Percentiles rank a stretch among this genome's conserved stretches.
Evolutionary conservation across 257 asterid genomes (phyloP).

Genomic region (Nicotiana paniculata): DNA sequence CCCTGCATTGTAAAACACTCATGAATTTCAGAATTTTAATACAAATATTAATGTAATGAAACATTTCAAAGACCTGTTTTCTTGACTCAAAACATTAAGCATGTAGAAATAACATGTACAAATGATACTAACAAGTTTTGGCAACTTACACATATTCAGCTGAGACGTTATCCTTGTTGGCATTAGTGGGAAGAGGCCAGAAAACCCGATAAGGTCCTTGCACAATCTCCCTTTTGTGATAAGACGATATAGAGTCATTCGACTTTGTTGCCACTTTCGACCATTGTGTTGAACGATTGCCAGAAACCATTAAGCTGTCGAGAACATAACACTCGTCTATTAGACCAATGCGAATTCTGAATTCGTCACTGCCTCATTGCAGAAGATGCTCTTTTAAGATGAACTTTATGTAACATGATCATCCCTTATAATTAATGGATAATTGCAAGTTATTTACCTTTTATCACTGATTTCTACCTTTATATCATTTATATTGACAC

Average conservation of each 20-base stretch:
- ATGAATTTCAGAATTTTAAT: neutral
- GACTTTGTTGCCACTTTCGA: constrained; percentile 15
- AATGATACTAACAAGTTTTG: neutral
- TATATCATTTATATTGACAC: constrained; percentile 44
- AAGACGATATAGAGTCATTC: constrained; percentile 29
- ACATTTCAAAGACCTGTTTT: neutral
- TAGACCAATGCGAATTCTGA: neutral
- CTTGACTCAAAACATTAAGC: neutral
- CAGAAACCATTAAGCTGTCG: constrained; percentile 60
- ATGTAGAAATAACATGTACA: neutral
- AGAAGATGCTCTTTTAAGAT: neutral
- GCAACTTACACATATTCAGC: constrained; percentile 76
- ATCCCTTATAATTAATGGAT: too few relatives aligned
- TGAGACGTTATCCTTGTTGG: constrained; percentile 44
- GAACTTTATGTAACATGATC: too few relatives aligned
- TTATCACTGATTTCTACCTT: constrained; percentile 57
- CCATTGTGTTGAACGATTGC: constrained; percentile 41
- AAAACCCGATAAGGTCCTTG: constrained; percentile 58
- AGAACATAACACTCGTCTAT: neutral
- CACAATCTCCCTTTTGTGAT: constrained; percentile 54
- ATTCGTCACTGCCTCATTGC: neutral
- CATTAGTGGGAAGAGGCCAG: constrained; percentile 75
- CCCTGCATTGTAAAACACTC: constrained; percentile 37
- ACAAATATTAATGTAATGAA: neutral
- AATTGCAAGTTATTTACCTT: constrained; percentile 25